These are phyloP conservation scores for Trichoderma semiorbis DNA, from an alignment of 2,329 filamentous ascomycete genomes.

Conservation along the genomic window DNA sequence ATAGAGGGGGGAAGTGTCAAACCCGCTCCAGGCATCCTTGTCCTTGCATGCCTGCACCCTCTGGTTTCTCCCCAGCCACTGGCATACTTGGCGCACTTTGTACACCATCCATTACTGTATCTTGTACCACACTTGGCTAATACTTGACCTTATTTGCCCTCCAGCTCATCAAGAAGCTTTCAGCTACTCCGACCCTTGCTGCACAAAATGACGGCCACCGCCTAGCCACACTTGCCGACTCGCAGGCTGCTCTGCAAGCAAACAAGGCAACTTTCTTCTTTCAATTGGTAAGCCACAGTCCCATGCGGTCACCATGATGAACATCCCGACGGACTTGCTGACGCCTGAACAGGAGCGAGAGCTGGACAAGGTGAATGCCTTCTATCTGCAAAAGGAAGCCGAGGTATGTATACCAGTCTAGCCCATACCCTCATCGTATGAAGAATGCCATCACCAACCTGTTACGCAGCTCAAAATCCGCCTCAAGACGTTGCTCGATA, in stretches of 20 bases:
- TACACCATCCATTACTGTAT: constrained; percentile 5
- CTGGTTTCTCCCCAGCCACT: background rate
- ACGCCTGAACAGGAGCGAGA: constrained; percentile 76
- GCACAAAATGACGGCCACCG: constrained; percentile 65
- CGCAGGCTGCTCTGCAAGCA: constrained; percentile 86
- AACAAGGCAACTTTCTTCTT: constrained; percentile 99
- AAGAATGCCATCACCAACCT: background rate
- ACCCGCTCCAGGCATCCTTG: constrained; percentile 5
- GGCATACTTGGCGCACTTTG: background rate
- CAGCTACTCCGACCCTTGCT: constrained; percentile 79
- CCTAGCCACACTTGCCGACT: constrained; percentile 55
- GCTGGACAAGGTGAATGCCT: constrained; percentile 96
- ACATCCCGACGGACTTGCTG: constrained; percentile 34
- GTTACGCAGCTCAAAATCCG: constrained; percentile 79
- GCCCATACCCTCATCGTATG: background rate
- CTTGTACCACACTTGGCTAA: constrained; percentile 10
- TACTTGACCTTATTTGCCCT: constrained; percentile 10
- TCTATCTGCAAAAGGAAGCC: constrained; percentile 96
- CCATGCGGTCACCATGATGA: constrained; percentile 24
- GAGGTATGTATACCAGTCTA: constrained; percentile 67
- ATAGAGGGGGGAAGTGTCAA: constrained; percentile 4
- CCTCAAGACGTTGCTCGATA: constrained; percentile 86
- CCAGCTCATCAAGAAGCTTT: constrained; percentile 97
- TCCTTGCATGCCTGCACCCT: constrained; percentile 15
- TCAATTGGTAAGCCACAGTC: constrained; percentile 65